Conservation (phyloP, 2,329 filamentous ascomycete species). For the Cercospora zeina region DNA sequence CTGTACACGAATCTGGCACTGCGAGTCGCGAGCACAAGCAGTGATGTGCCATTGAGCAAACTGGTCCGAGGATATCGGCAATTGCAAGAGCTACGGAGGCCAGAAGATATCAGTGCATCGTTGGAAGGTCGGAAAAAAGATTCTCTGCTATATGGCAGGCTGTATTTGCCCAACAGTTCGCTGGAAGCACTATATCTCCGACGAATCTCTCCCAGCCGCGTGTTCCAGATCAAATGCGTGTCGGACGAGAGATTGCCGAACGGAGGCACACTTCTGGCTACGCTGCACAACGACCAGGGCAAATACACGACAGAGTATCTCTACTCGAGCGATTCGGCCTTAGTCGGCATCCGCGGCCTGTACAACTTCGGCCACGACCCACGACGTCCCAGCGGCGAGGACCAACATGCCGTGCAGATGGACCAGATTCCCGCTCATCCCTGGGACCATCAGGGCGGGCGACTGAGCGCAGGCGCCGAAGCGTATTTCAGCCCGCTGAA, state of each 20-base stretch:
- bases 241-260: slow-evolving; percentile 70
- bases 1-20: slow-evolving; percentile 88
- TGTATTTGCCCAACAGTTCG: slow-evolving; percentile 80
- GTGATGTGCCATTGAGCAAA: slow-evolving; percentile 71
- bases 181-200: slow-evolving; percentile 84
- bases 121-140: slow-evolving; percentile 48
- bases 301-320: slow-evolving; percentile 88
- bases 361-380: slow-evolving; percentile 90
- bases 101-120: slow-evolving; percentile 43
- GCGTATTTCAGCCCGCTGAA: slow-evolving; percentile 94
- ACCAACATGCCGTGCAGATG: not conserved
- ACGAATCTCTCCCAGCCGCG: slow-evolving; percentile 72
- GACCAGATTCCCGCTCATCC: slow-evolving; percentile 29
- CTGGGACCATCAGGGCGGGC: slow-evolving; percentile 67
- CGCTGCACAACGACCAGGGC: slow-evolving; percentile 79
- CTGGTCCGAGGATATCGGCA: slow-evolving; percentile 82
- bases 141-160: slow-evolving; percentile 70
- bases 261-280: slow-evolving; percentile 71
- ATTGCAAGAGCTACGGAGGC: slow-evolving; percentile 63
- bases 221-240: slow-evolving; percentile 77
- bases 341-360: slow-evolving; percentile 82
- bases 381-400: slow-evolving; percentile 33
- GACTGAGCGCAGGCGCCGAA: slow-evolving; percentile 88
- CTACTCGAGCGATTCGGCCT: slow-evolving; percentile 85
- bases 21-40: slow-evolving; percentile 66